Evolutionary conservation across 2,329 filamentous ascomycete genomes (phyloP), one percentile per base, ranked within the genome.

Genomic region (Raffaelea ambrosiae): DNA sequence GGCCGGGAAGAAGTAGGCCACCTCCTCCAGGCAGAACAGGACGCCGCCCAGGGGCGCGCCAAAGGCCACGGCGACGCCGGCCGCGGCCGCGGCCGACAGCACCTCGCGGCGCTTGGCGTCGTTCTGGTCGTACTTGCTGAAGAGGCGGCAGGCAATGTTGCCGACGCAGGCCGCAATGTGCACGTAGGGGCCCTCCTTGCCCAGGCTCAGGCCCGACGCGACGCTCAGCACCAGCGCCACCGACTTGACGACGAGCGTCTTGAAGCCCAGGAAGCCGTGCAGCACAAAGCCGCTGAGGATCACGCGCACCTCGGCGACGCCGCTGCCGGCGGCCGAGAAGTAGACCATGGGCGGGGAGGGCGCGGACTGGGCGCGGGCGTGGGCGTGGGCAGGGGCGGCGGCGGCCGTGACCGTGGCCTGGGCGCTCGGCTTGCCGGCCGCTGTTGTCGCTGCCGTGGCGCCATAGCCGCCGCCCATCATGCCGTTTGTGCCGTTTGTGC

Each of bases 251-350:
- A 91, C 65, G 26, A 98, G 73, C 0, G 93, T 97, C 60, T 85
- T 86, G 36, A 95, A 65, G 57, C 93, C 93, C 8, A 98, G 76
- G 61, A 97, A 97, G 1, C 93, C 91, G 71, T 97, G 93, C 48
- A 98, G 72, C 48, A 98, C 91, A 59, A 97, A 98, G 5, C 93
- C 93, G 58, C 89, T 96, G n/a, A 97, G 77, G 50, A 97, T 97
- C 51, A 97, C 93, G 54, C 93, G 90, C 48, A 97, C 91, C 68
- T 98, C 93, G 7, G 93, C 93, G 13, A 98, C 93, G 57, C 93
- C 93, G 66, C 89, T 95, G 43, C 93, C 93, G 39, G 91, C 91
- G 50, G 91, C 93, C 8, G 93, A 90, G 64, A 96, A 98, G 66
- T 95, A 98, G 5, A 91, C 77, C 84, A 94, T 94, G 1, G 88